Evolutionary conservation across 352 stramenopile species (phyloP), one percentile per base, ranked within the genome.

Genomic region (Phytophthora idaei): DNA sequence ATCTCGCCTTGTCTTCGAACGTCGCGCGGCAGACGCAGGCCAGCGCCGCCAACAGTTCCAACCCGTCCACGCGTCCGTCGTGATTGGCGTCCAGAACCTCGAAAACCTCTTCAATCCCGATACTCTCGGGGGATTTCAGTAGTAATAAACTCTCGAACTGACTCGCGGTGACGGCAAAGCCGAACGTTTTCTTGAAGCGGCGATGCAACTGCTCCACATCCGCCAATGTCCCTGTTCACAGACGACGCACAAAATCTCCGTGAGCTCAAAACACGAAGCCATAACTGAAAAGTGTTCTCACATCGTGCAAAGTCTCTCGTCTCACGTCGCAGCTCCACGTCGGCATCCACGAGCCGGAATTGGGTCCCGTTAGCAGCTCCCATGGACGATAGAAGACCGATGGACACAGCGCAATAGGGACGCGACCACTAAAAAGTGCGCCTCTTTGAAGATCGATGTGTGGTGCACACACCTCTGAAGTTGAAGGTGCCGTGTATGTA

Each of bases 1-100:
- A 93, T 49, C 82, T 75, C 2, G 83, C 83, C 49, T 94, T 94
- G 41, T 92, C 84, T 59, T 95, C 86, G 59, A 95, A 95, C 12
- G 72, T 80, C 1, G 80, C 84, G 28, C 83, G 83, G 27, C 80
- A 92, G 0, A 94, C 80, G 52, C 86, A 91, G 1, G 77, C 69
- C n/a, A 94, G 65, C 17, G 84, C 81, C 3, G 81, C 83, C 28
- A 95, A 62, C 28, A 95, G 88, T 60, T 94, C 86, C 42, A 94
- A 73, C 2, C 87, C 86, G 58, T 94, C 87, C 57, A 95, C 89
- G 21, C 87, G 84, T 10, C 86, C 86, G 47, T 94, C 86, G 29
- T 69, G 69, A 60, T 93, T 93, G 31, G 71, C 52, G 61, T 95
- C 87, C 28, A 95, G 64, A 15, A 87, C 80, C n/a, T 71, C 65